Percentiles rank a stretch among this genome's conserved stretches.
Conservation (phyloP, 1,284 basidiomycete species). For the Ceratobasidium sp. region DNA sequence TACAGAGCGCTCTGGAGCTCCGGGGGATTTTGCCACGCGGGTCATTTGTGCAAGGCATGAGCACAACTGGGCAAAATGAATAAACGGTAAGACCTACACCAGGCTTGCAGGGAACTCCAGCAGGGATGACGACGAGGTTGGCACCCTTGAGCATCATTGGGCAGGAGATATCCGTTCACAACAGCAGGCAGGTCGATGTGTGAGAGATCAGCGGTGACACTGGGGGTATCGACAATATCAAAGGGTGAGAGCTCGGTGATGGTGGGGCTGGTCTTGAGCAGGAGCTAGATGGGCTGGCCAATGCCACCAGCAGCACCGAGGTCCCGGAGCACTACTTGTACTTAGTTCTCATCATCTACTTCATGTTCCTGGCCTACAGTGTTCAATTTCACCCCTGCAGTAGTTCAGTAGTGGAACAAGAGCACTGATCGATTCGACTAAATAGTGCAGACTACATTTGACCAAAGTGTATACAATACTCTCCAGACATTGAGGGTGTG, state of each 20-base stretch:
- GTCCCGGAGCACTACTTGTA: slow-evolving; percentile 1
- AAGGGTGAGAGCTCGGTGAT: slow-evolving; percentile 89
- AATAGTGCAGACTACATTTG: too few species aligned
- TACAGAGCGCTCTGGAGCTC: too few species aligned
- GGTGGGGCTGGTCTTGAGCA: slow-evolving; percentile 87
- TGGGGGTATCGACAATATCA: slow-evolving; percentile 97
- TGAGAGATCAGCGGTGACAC: slow-evolving; percentile 94
- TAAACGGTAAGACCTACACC: slow-evolving; percentile 70
- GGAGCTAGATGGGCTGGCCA: slow-evolving; percentile 91
- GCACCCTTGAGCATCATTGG: slow-evolving; percentile 85
- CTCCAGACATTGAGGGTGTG: not conserved
- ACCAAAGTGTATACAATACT: slow-evolving; percentile 13
- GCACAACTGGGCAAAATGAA: slow-evolving; percentile 14
- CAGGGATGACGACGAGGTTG: slow-evolving; percentile 94
- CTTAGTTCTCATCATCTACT: too few species aligned
- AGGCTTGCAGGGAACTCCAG: slow-evolving; percentile 97
- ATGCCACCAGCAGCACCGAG: slow-evolving; percentile 95
- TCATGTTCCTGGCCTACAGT: too few species aligned
- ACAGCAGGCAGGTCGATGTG: slow-evolving; percentile 88
- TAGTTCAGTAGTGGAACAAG: too few species aligned
- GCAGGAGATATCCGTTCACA: slow-evolving; percentile 79
- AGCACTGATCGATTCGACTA: too few species aligned
- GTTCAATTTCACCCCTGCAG: too few species aligned
- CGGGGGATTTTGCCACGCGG: not conserved
- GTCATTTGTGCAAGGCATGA: slow-evolving; percentile 44